Evolutionary conservation across 352 stramenopile genomes (phyloP).

Genomic region (Phytopythium cucurbitacearum): DNA sequence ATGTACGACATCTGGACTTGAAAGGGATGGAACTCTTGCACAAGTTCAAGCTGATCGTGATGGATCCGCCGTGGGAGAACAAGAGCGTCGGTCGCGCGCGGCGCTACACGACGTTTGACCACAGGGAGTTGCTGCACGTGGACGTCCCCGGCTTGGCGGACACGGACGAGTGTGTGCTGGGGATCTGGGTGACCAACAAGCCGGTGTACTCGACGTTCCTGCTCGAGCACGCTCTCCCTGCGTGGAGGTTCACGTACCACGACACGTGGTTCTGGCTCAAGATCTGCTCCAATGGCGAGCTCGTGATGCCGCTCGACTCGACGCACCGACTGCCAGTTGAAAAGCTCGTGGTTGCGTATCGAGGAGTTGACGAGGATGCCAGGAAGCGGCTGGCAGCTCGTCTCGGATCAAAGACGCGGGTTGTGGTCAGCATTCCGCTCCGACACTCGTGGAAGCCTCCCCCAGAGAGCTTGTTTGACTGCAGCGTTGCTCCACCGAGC

Average conservation of each 20-base stretch:
- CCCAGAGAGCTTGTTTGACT: constrained; percentile 47
- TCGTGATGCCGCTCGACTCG: constrained; percentile 57
- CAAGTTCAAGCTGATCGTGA: constrained; percentile 40
- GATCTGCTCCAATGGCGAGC: constrained; percentile 40
- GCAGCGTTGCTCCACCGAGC: constrained; percentile 2
- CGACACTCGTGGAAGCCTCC: constrained; percentile 79
- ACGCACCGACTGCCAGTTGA: constrained; percentile 64
- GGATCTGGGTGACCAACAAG: constrained; percentile 74
- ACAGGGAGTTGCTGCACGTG: constrained; percentile 51
- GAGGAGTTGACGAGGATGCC: constrained; percentile 13
- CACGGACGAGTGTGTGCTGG: constrained; percentile 41
- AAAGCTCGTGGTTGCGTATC: constrained; percentile 54
- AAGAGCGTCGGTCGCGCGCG: constrained; percentile 61
- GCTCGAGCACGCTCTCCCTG: constrained; percentile 43
- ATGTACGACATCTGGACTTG: constrained; percentile 16
- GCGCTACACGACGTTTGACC: constrained; percentile 55
- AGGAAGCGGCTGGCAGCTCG: constrained; percentile 13
- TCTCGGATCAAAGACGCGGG: constrained; percentile 27
- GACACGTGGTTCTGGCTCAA: constrained; percentile 80
- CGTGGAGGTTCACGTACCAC: constrained; percentile 56
- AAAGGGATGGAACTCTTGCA: constrained; percentile 2
- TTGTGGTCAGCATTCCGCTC: constrained; percentile 63
- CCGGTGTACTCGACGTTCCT: constrained; percentile 57
- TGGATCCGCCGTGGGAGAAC: constrained; percentile 78
- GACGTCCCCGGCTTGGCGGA: constrained; percentile 25